phyloP scores from a whole-genome alignment of 169 alveolate species.

The Plasmodium relictum region DNA sequence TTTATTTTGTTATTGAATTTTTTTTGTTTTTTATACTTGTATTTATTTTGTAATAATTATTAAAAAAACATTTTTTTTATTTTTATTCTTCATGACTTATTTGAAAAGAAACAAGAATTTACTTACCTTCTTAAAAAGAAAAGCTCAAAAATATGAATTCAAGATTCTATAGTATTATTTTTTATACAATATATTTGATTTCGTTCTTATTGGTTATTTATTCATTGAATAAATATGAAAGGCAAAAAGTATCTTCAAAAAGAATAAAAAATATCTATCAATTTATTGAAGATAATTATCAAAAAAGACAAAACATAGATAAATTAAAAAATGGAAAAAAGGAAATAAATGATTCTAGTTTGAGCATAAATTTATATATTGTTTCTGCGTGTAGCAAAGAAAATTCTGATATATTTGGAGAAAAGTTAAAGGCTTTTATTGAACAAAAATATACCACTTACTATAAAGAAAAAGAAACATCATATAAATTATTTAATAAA shows the following conservation, averaged over 20 bases:
- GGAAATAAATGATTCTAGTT: slow-evolving; percentile 1
- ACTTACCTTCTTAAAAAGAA: not conserved
- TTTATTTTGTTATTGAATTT: not conserved
- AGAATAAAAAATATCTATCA: not conserved
- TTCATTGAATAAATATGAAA: slow-evolving; percentile 52
- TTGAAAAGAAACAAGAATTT: not conserved
- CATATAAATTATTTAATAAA: slow-evolving; percentile 4
- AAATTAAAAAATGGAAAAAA: not conserved
- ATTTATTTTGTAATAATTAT: too few relatives aligned
- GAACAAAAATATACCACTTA: slow-evolving; percentile 6
- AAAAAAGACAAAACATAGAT: not conserved
- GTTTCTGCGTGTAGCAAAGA: slow-evolving; percentile 9
- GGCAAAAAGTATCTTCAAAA: slow-evolving; percentile 31
- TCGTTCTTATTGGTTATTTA: slow-evolving; percentile 27
- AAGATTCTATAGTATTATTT: slow-evolving; percentile 24
- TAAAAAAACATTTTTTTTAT: not conserved
- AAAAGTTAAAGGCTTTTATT: slow-evolving; percentile 21
- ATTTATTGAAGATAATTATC: not conserved
- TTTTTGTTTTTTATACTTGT: too few relatives aligned
- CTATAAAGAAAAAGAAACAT: not conserved
- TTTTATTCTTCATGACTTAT: not conserved
- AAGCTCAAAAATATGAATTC: slow-evolving; percentile 40
- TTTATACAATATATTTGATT: slow-evolving; percentile 32
- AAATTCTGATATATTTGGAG: slow-evolving; percentile 21
- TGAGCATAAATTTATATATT: slow-evolving; percentile 21